Conservation (phyloP, 2,329 filamentous ascomycete species). For the Rhexocercosporidium sp. region DNA sequence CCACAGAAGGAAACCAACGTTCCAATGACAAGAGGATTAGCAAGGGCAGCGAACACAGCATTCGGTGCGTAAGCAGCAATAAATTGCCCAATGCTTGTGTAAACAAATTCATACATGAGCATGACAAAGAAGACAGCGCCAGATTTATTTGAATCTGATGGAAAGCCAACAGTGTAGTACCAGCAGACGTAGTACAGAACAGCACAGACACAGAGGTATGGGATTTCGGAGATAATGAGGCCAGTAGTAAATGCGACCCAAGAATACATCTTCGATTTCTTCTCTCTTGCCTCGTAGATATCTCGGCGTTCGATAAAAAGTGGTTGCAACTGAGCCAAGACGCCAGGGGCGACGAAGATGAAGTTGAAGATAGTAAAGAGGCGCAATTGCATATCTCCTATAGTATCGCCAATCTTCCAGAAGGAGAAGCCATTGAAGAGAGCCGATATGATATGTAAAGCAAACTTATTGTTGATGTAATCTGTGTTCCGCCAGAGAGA, state of each 20-base stretch:
- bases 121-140: constrained; percentile 60
- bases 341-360: constrained; percentile 64
- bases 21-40: constrained; percentile 49
- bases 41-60: constrained; percentile 61
- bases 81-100: constrained; percentile 65
- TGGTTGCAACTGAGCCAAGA: constrained; percentile 63
- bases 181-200: constrained; percentile 56
- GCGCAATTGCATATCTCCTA: constrained; percentile 57
- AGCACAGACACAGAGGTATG: constrained; percentile 50
- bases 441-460: constrained; percentile 57
- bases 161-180: constrained; percentile 64
- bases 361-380: constrained; percentile 68
- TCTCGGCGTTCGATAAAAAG: constrained; percentile 61
- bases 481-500: constrained; percentile 70
- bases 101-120: constrained; percentile 64
- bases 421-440: constrained; percentile 68
- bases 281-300: constrained; percentile 63
- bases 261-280: constrained; percentile 64
- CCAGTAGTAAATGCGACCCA: constrained; percentile 64
- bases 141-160: constrained; percentile 48
- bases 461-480: constrained; percentile 53
- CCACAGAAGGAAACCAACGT: constrained; percentile 77
- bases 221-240: constrained; percentile 53
- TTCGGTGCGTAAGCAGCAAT: constrained; percentile 68
- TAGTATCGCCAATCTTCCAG: constrained; percentile 60